These are phyloP conservation scores for Coelastrella sp. DNA, from an alignment of 139 green algal species.

Conservation along the genomic window DNA sequence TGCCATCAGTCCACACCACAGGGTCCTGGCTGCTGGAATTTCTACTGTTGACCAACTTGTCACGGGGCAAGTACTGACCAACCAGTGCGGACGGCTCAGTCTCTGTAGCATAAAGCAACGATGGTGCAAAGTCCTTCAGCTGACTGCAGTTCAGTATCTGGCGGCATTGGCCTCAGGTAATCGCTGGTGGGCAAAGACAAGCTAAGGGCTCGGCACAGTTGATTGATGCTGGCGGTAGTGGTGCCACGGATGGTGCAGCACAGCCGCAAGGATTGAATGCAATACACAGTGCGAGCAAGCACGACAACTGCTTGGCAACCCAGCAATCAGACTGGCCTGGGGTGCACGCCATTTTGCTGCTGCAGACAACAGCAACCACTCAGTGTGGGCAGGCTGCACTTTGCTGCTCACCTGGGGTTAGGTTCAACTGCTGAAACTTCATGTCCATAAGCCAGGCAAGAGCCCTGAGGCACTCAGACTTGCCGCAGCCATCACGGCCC, in stretches of 20 bases:
- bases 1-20: conserved; percentile 52
- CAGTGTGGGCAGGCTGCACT: too few relatives aligned
- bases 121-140: neutral
- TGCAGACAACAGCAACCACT: neutral
- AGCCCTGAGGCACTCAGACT: conserved; percentile 35
- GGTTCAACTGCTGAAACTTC: conserved; percentile 32
- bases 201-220: too few relatives aligned
- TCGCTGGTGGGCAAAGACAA: too few relatives aligned
- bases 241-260: too few relatives aligned
- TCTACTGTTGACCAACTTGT: neutral
- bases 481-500: conserved; percentile 48
- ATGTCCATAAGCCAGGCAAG: neutral
- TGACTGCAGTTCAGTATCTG: too few relatives aligned
- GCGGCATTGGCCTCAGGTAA: too few relatives aligned
- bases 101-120: conserved; percentile 34
- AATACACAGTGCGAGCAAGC: too few relatives aligned
- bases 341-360: too few relatives aligned
- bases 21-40: neutral
- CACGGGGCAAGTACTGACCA: conserved; percentile 44
- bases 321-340: too few relatives aligned
- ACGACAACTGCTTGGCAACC: too few relatives aligned
- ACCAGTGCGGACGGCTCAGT: conserved; percentile 56
- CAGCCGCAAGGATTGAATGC: too few relatives aligned
- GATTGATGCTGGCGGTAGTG: too few relatives aligned
- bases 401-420: conserved; percentile 48